A percentile compares a stretch with the other conserved stretches of the same genome.
Conservation (phyloP, 2,329 filamentous ascomycete species). For the Alternaria gansuensis region DNA sequence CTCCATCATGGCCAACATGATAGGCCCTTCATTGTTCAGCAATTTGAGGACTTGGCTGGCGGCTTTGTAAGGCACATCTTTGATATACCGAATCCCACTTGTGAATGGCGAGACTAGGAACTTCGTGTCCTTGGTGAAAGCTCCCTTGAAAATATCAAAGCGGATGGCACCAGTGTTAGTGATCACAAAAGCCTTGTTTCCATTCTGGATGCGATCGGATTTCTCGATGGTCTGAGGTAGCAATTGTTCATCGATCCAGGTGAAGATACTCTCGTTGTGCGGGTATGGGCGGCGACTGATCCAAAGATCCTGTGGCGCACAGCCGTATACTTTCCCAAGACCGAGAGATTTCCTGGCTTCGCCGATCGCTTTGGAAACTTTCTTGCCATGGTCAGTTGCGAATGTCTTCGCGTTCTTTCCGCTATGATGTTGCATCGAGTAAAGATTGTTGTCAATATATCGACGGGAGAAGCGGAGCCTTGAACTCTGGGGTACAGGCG, state of each 20-base stretch:
- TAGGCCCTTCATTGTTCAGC: slow-evolving; percentile 66
- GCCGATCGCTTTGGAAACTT: slow-evolving; percentile 74
- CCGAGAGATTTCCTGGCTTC: slow-evolving; percentile 73
- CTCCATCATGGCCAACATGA: slow-evolving; percentile 52
- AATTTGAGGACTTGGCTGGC: slow-evolving; percentile 73
- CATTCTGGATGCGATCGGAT: slow-evolving; percentile 51
- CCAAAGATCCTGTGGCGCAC: slow-evolving; percentile 82
- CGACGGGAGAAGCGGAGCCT: slow-evolving; percentile 73
- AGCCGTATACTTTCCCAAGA: slow-evolving; percentile 81
- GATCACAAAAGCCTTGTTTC: slow-evolving; percentile 74
- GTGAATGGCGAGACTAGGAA: slow-evolving; percentile 89
- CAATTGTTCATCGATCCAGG: slow-evolving; percentile 78
- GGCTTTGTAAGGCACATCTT: slow-evolving; percentile 79
- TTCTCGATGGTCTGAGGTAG: slow-evolving; percentile 72
- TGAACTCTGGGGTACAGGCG: slow-evolving; percentile 29
- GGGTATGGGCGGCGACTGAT: slow-evolving; percentile 81
- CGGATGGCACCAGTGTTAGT: slow-evolving; percentile 91
- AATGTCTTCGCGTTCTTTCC: slow-evolving; percentile 76
- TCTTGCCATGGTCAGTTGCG: slow-evolving; percentile 75
- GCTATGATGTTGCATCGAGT: slow-evolving; percentile 83
- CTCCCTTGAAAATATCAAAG: slow-evolving; percentile 93
- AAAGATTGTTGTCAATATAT: slow-evolving; percentile 95
- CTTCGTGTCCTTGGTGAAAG: slow-evolving; percentile 86
- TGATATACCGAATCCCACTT: slow-evolving; percentile 78
- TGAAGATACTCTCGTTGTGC: slow-evolving; percentile 77